Base-by-base conservation (phyloP, 495 filamentous ascomycete species). In the Penicillium macrosclerotiorum region DNA sequence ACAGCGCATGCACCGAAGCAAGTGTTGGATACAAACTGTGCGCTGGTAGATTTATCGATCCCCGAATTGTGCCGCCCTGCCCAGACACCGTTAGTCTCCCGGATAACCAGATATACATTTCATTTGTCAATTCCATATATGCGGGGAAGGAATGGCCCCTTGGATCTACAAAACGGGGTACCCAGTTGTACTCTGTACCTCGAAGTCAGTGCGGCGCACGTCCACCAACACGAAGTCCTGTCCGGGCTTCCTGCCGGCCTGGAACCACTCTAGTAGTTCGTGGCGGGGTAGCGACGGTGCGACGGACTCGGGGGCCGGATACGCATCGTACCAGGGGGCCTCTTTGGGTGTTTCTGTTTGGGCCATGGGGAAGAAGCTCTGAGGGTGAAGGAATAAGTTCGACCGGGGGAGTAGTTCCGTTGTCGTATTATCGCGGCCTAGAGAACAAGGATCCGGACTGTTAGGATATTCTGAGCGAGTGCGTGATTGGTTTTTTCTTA, bases 1-100 rank as follows among this genome's bases (percentile, higher is more conserved):
- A 69, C 12, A 86, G 39, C 5, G 54, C 55, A 52, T 86, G 84
- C 8, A 88, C 38, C 0, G 75, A 62, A 1, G 82, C 75, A 0
- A 87, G 61, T 3, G 75, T 77, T 0, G 73, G 73, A 42, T 79
- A 80, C 0, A 89, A 65, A 51, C 72, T 82, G 52, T 89, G 83
- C 1, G 83, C 84, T 1, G 85, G 85, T 4, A 89, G 74, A 56
- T 89, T 89, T 59, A 89, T 67, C 5, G 84, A 85, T 8, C 75
- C 75, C 26, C 64, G 70, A 42, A 89, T 85, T 1, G 83, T 85
- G 14, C 85, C 85, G 20, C 85, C 86, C 80, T 85, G 49, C 5
- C 27, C 1, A 39, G 5, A 29, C 8, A 19, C 34, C 25, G n/a
- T 47, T n/a, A 45, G 29, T 25, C 17, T 11, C 8, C 5, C 17